Conservation (phyloP, 139 green algal genomes). For the Gonium pectorale region DNA sequence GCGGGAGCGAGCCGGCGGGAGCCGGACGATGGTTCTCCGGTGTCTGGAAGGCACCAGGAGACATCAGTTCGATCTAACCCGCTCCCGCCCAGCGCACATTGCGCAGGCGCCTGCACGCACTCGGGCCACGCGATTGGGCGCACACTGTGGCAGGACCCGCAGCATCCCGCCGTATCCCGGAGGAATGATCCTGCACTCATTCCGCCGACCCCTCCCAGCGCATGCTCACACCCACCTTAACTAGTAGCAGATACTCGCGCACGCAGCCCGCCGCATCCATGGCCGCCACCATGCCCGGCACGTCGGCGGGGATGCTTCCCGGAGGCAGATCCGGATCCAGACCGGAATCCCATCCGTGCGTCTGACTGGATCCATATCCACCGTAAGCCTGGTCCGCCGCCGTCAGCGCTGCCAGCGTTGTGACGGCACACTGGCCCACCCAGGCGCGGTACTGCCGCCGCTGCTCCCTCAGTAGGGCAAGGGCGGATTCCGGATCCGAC, state of each 20-base stretch:
- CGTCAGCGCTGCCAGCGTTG: conserved; percentile 5
- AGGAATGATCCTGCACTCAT: no score
- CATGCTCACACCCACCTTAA: conserved; percentile 11
- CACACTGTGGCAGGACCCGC: no score
- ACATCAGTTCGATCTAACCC: no score
- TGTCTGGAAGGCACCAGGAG: neutral
- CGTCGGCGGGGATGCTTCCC: conserved; percentile 1
- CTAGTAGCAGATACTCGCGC: conserved; percentile 2
- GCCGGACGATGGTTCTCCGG: no score
- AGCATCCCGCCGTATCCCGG: no score
- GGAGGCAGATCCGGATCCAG: no score
- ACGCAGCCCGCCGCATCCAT: conserved; percentile 28
- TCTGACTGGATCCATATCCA: no score
- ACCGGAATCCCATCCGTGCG: no score
- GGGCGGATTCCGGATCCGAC: neutral
- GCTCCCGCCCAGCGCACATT: no score
- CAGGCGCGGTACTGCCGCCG: conserved; percentile 28
- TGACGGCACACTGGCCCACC: conserved; percentile 13
- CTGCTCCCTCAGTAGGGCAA: conserved; percentile 5
- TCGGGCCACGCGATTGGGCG: no score
- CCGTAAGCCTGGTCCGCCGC: no score
- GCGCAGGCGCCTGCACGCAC: no score
- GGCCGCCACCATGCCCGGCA: conserved; percentile 14
- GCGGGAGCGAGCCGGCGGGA: neutral
- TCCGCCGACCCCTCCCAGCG: neutral